Percentiles rank a stretch among this genome's conserved stretches.
phyloP scores from a whole-genome alignment of 2,329 filamentous ascomycete genomes.

The Aspergillus floridensis region DNA sequence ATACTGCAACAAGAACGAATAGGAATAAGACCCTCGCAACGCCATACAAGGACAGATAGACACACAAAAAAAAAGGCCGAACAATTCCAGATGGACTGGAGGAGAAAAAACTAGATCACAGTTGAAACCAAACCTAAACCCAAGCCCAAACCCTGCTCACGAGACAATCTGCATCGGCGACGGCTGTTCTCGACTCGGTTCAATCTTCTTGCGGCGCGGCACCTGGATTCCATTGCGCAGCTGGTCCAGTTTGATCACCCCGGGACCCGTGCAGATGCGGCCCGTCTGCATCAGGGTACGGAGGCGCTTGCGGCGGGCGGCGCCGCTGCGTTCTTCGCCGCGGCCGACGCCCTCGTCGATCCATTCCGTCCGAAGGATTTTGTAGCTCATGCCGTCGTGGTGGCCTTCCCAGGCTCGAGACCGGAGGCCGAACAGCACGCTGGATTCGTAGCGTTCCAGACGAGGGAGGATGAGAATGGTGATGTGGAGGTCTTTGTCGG shows the following conservation, averaged over 20 bases:
- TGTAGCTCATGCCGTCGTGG: constrained; percentile 88
- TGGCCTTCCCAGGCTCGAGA: constrained; percentile 73
- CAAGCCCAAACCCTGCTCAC: constrained; percentile 11
- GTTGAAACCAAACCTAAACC: neutral
- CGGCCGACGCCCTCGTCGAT: constrained; percentile 65
- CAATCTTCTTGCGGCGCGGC: constrained; percentile 26
- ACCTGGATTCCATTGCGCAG: constrained; percentile 34
- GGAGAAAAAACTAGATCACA: neutral
- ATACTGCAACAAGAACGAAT: neutral
- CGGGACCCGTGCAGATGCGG: constrained; percentile 42
- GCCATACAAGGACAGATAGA: neutral
- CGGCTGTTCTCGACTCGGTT: constrained; percentile 21
- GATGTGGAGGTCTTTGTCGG: constrained; percentile 78
- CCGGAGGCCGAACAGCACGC: constrained; percentile 74
- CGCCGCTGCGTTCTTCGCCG: constrained; percentile 47
- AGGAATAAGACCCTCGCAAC: neutral
- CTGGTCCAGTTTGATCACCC: constrained; percentile 35
- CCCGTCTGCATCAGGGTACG: constrained; percentile 44
- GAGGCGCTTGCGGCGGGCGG: constrained; percentile 51
- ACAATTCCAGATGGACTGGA: neutral
- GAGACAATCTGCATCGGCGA: constrained; percentile 34
- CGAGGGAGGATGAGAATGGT: constrained; percentile 79
- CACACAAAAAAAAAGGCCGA: neutral
- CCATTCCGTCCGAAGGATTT: constrained; percentile 78
- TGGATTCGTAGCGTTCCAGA: constrained; percentile 71